Percentiles rank a stretch among this genome's conserved stretches.
phyloP scores from a whole-genome alignment of 1,284 basidiomycete species.

The Microbotryum scabiosae region DNA sequence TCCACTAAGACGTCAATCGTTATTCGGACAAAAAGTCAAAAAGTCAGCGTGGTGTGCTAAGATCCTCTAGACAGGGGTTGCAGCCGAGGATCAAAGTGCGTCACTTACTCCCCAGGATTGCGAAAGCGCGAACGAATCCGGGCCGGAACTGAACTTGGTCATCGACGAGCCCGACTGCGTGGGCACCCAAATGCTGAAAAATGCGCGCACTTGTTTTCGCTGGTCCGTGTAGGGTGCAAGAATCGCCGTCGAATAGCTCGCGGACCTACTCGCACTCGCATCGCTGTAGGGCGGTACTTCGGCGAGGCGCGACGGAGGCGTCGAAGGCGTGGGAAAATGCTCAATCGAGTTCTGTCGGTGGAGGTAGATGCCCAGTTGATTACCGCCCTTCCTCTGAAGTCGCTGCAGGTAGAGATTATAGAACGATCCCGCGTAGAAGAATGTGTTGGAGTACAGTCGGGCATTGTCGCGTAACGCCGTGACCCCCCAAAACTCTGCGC shows the following conservation, averaged over 20 bases:
- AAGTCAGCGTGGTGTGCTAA: slow-evolving; percentile 22
- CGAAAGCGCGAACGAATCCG: slow-evolving; percentile 68
- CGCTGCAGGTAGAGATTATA: slow-evolving; percentile 85
- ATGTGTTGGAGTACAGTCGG: slow-evolving; percentile 48
- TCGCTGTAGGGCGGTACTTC: background rate
- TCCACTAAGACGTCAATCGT: slow-evolving; percentile 68
- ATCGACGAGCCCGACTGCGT: slow-evolving; percentile 52
- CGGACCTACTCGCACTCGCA: background rate
- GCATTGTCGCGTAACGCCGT: slow-evolving; percentile 74
- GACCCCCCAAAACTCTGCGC: slow-evolving; percentile 84
- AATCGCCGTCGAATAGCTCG: background rate
- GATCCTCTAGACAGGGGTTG: slow-evolving; percentile 40
- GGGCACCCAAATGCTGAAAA: slow-evolving; percentile 72
- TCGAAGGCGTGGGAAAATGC: slow-evolving; percentile 45
- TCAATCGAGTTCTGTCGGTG: slow-evolving; percentile 73
- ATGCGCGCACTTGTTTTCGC: slow-evolving; percentile 45
- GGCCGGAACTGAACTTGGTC: slow-evolving; percentile 74
- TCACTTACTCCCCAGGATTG: slow-evolving; percentile 47
- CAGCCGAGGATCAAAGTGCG: slow-evolving; percentile 42
- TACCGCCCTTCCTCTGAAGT: slow-evolving; percentile 57
- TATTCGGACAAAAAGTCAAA: slow-evolving; percentile 27
- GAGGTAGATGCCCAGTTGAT: slow-evolving; percentile 81
- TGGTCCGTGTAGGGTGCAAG: slow-evolving; percentile 41
- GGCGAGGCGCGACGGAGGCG: slow-evolving; percentile 41
- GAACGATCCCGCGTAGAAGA: slow-evolving; percentile 50